phyloP scores from a whole-genome alignment of 768 basidiomycete species.

The Suillus fuscotomentosus region DNA sequence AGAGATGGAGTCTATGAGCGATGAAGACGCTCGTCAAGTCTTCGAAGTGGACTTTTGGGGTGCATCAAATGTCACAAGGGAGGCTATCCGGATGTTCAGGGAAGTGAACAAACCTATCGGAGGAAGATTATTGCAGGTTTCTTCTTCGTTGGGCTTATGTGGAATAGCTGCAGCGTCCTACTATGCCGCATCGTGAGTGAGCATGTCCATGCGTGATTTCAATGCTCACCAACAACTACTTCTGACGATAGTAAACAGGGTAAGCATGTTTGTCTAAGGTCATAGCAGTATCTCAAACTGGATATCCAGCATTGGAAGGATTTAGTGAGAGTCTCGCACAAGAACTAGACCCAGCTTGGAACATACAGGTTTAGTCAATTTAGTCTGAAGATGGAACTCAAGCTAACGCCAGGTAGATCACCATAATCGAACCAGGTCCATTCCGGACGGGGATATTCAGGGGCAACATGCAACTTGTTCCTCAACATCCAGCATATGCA shows the following conservation, averaged over 20 bases:
- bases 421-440: slow-evolving; percentile 13
- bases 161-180: slow-evolving; percentile 11
- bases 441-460: slow-evolving; percentile 8
- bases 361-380: slow-evolving; percentile 23
- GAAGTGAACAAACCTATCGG: slow-evolving; percentile 35
- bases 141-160: slow-evolving; percentile 24
- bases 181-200: slow-evolving; percentile 27
- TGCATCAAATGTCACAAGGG: slow-evolving; percentile 27
- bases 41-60: slow-evolving; percentile 41
- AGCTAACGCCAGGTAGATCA: background rate
- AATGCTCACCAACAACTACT: background rate
- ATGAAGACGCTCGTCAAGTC: slow-evolving; percentile 28
- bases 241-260: slow-evolving; percentile 9
- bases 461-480: background rate
- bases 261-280: background rate
- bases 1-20: slow-evolving; percentile 35
- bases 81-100: slow-evolving; percentile 34
- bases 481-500: slow-evolving; percentile 16
- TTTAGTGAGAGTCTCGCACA: slow-evolving; percentile 21
- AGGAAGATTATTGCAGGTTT: slow-evolving; percentile 35
- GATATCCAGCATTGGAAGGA: slow-evolving; percentile 26
- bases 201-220: background rate
- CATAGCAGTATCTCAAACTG: background rate
- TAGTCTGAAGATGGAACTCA: background rate
- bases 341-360: slow-evolving; percentile 29